Evolutionary conservation across 2,329 filamentous ascomycete genomes (phyloP).

Genomic region (Arthroderma uncinatum): DNA sequence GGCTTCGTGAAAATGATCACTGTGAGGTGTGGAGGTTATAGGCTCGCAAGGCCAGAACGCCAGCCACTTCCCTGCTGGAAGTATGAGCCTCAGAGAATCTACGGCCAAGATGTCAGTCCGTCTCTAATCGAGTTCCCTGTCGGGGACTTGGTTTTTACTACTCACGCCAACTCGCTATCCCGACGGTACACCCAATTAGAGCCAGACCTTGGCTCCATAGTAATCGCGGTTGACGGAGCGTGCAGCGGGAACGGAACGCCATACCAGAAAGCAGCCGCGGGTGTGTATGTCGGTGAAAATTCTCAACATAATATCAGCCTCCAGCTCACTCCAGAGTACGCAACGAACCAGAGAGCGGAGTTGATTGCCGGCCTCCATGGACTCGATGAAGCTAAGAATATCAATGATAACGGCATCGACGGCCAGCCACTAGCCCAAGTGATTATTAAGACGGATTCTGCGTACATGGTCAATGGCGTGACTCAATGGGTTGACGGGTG

Average conservation of each 20-base stretch:
- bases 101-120: not conserved
- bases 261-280: not conserved
- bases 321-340: slow-evolving; percentile 10
- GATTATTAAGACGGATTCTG: slow-evolving; percentile 26
- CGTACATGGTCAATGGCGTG: slow-evolving; percentile 26
- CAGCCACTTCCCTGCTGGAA: not conserved
- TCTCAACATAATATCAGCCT: slow-evolving; percentile 5
- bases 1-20: not conserved
- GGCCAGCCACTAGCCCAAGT: slow-evolving; percentile 8
- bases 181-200: not conserved
- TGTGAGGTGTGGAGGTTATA: not conserved
- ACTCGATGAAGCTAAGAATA: slow-evolving; percentile 7
- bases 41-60: not conserved
- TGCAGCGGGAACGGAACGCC: not conserved
- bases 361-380: slow-evolving; percentile 16
- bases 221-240: slow-evolving; percentile 4
- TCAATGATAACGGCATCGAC: not conserved
- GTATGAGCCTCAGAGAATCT: not conserved
- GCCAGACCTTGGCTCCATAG: not conserved
- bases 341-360: slow-evolving; percentile 17
- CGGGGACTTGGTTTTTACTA: not conserved
- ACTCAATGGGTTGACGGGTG: slow-evolving; percentile 25
- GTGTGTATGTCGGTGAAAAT: not conserved
- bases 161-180: not conserved
- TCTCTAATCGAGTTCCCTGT: not conserved